A percentile compares a stretch with the other conserved stretches of the same genome.
These are phyloP conservation scores for Chrysoporthe austroafricana DNA, from an alignment of 2,329 filamentous ascomycete species.

Conservation along the genomic window DNA sequence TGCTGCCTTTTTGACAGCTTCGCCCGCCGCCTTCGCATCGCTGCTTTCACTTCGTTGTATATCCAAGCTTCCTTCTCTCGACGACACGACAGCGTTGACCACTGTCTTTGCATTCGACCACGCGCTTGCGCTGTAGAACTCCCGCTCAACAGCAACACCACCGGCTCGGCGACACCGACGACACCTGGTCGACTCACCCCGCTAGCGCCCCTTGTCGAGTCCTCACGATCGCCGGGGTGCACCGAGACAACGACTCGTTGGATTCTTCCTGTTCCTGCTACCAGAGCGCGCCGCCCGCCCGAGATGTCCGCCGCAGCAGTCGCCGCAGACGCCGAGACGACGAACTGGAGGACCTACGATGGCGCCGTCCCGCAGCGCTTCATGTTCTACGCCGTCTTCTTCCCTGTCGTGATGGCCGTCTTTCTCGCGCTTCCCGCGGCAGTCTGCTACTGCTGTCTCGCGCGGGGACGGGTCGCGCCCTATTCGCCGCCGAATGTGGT, in stretches of 20 bases:
- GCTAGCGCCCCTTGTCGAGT: not conserved
- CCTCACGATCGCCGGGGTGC: not conserved
- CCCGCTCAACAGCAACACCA: not conserved
- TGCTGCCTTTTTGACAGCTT: not conserved
- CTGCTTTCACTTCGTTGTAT: not conserved
- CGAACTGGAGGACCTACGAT: conserved; percentile 24
- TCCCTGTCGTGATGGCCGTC: conserved; percentile 19
- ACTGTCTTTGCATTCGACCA: conserved; percentile 14
- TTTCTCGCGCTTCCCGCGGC: conserved; percentile 24
- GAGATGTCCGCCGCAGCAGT: conserved; percentile 23
- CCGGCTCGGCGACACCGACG: not conserved
- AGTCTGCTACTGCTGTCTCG: conserved; percentile 19
- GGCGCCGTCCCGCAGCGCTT: conserved; percentile 18
- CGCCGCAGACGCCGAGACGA: conserved; percentile 23
- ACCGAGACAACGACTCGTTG: not conserved
- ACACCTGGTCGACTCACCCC: not conserved
- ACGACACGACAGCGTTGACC: conserved; percentile 24
- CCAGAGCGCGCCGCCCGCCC: too few relatives aligned
- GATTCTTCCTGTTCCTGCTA: not conserved
- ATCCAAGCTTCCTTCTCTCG: not conserved
- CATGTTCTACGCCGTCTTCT: conserved; percentile 18
- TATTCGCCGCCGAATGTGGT: conserved; percentile 21
- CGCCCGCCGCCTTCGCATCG: not conserved
- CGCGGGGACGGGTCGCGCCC: conserved; percentile 19
- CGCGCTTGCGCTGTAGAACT: not conserved